Evolutionary conservation across 2,329 filamentous ascomycete species (phyloP).

Genomic region (Paecilomyces sp.): DNA sequence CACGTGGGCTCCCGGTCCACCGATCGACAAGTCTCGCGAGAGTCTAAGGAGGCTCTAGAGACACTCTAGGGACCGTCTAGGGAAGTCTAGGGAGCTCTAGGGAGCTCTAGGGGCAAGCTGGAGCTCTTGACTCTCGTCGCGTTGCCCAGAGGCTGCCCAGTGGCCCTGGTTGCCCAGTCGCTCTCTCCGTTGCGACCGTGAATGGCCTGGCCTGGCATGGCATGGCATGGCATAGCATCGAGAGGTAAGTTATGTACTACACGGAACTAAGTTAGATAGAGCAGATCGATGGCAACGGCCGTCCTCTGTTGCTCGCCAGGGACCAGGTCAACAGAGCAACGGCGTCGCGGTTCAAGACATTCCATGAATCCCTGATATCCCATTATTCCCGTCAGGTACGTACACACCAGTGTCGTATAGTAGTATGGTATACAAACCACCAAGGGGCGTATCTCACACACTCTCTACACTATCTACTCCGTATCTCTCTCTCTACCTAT

Average conservation of each 20-base stretch:
- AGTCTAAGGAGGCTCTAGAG: not conserved
- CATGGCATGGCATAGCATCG: no score
- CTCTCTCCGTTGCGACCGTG: not conserved
- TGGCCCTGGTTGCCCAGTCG: not conserved
- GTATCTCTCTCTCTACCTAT: no score
- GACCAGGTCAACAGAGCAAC: no score
- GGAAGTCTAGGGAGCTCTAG: not conserved
- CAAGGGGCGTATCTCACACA: no score
- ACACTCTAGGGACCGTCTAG: not conserved
- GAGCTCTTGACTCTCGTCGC: not conserved
- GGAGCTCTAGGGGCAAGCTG: not conserved
- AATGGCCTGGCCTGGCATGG: not conserved
- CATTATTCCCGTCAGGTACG: no score
- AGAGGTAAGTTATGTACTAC: not conserved
- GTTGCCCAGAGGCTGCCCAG: not conserved
- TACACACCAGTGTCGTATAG: no score
- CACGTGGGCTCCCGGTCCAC: conserved; percentile 4
- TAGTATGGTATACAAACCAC: no score
- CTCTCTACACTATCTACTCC: no score
- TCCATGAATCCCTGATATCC: no score
- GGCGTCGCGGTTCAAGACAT: no score
- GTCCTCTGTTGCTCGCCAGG: no score
- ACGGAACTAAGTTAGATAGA: no score
- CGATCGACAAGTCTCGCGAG: not conserved
- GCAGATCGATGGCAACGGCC: not conserved